phyloP scores from a whole-genome alignment of 306 rosid species.

The Astragalus glycyphyllos region DNA sequence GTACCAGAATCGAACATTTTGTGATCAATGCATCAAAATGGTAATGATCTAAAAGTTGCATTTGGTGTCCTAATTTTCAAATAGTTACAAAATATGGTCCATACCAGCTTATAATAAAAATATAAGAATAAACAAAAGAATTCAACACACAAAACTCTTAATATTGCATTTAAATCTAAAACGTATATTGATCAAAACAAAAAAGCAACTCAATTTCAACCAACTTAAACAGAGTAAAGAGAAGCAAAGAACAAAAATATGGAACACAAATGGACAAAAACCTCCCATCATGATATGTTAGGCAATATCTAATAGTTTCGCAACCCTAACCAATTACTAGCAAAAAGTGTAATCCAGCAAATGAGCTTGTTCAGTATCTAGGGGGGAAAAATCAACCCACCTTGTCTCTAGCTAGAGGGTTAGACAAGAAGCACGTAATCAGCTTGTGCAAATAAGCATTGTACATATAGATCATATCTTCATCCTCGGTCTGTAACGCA shows the following conservation, averaged over 20 bases:
- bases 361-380: conserved; percentile 17
- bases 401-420: conserved; percentile 93
- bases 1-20: conserved; percentile 2
- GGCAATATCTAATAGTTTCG: conserved; percentile 32
- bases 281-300: neutral
- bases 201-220: conserved; percentile 22
- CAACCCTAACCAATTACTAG: conserved; percentile 15
- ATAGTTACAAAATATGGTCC: neutral
- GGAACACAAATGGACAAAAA: conserved; percentile 9
- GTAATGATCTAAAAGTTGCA: conserved; percentile 12
- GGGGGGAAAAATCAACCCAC: conserved; percentile 50
- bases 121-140: neutral
- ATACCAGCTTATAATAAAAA: conserved; percentile 10
- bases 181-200: conserved; percentile 18
- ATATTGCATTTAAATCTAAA: no score
- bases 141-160: neutral
- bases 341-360: conserved; percentile 14
- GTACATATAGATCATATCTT: conserved; percentile 92
- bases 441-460: conserved; percentile 94
- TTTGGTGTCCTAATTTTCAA: neutral
- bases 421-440: conserved; percentile 86
- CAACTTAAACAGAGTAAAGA: neutral
- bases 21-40: neutral
- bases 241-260: conserved; percentile 16
- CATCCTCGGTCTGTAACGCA: conserved; percentile 86